These are phyloP conservation scores for Rhizophlyctis rosea DNA, from an alignment of 192 early-diverging fungal genomes.

Conservation along the genomic window DNA sequence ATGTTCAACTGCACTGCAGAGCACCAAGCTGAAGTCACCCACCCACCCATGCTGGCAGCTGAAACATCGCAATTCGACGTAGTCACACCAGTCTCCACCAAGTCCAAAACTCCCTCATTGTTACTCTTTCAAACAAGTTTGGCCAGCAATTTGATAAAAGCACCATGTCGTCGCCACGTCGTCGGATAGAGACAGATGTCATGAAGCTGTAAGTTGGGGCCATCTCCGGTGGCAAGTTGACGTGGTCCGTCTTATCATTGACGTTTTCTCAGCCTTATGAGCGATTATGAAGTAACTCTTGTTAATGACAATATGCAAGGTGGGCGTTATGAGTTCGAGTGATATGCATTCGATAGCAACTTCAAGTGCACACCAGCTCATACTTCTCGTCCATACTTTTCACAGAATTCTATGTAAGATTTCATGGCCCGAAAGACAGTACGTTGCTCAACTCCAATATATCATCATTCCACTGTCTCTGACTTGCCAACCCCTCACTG, in stretches of 20 bases:
- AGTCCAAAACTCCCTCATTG: background rate
- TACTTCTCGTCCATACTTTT: too few relatives aligned
- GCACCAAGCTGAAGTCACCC: too few relatives aligned
- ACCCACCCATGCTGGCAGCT: too few relatives aligned
- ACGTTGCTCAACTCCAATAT: slow-evolving; percentile 27
- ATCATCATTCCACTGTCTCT: background rate
- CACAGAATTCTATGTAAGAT: slow-evolving; percentile 87
- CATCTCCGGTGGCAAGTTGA: background rate
- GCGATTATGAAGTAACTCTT: slow-evolving; percentile 97
- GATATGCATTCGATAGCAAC: too few relatives aligned
- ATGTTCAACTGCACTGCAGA: too few relatives aligned
- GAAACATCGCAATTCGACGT: too few relatives aligned
- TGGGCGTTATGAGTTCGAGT: too few relatives aligned
- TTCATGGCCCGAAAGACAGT: slow-evolving; percentile 93
- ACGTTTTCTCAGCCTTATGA: slow-evolving; percentile 78
- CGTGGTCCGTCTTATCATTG: background rate
- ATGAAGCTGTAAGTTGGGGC: slow-evolving; percentile 84
- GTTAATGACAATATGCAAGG: slow-evolving; percentile 99
- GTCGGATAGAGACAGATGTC: slow-evolving; percentile 97
- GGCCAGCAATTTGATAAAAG: background rate
- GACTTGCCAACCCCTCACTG: background rate
- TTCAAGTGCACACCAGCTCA: too few relatives aligned
- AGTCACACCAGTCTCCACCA: too few relatives aligned
- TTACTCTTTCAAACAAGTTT: background rate
- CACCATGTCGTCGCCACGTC: slow-evolving; percentile 80